Conservation (phyloP, 345 rosid species). For the Bruguiera parviflora region DNA sequence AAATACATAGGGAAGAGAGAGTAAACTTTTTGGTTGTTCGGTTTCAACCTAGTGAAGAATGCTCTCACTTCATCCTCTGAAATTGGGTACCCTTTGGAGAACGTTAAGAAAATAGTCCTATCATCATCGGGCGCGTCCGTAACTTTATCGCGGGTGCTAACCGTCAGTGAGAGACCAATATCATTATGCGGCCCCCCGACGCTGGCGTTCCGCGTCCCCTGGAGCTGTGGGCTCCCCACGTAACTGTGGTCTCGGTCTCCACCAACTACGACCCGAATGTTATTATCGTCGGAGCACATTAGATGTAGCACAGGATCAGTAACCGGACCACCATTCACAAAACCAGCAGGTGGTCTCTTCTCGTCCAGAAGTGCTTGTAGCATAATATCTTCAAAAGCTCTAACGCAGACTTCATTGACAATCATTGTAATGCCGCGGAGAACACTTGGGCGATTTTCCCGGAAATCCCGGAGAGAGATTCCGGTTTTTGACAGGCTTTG, state of each 20-base stretch:
- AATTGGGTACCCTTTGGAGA: constrained; percentile 70
- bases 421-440: constrained; percentile 26
- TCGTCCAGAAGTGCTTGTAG: neutral
- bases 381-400: constrained; percentile 50
- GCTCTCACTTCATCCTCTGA: constrained; percentile 48
- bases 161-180: constrained; percentile 1
- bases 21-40: neutral
- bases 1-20: too few relatives aligned
- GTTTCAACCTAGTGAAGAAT: constrained; percentile 47
- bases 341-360: neutral
- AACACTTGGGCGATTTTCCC: constrained; percentile 27
- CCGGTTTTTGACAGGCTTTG: constrained; percentile 21
- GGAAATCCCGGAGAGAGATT: constrained; percentile 35
- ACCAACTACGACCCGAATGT: too few relatives aligned
- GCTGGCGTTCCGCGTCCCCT: too few relatives aligned
- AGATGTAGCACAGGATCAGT: too few relatives aligned
- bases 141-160: neutral
- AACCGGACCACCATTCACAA: neutral
- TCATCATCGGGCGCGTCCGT: constrained; percentile 32
- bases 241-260: too few relatives aligned
- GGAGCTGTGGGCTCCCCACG: too few relatives aligned
- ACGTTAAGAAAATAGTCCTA: constrained; percentile 69
- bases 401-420: constrained; percentile 36
- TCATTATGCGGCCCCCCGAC: neutral
- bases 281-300: too few relatives aligned